Base-by-base conservation (phyloP, 768 basidiomycete species). In the Serendipita sp. region DNA sequence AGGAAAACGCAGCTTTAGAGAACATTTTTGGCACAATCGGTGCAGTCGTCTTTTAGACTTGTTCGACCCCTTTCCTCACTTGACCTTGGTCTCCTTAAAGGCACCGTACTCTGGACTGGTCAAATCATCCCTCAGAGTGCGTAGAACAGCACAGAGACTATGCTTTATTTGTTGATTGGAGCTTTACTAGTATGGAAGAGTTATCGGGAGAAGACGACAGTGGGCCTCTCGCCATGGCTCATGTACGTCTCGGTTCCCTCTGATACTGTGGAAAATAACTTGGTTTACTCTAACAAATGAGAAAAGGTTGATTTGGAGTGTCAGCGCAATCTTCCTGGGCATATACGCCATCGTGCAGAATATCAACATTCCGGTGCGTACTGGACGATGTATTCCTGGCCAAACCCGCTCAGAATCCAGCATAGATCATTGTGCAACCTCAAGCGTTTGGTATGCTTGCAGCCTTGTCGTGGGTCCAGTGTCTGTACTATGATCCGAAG, bases 161-260 rank as follows among this genome's bases (percentile, higher is more conserved):
- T 30, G 20, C 69, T 24, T 72, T 69, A 66, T 69, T 66, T 45
- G 64, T 71, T n/a, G 70, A 74, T 66, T 70, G 88, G 14, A 70
- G 88, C 33, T 87, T 86, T 3, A 86, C 88, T 38, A 66, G 76
- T 87, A 24, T 80, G 82, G 80, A 88, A 90, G 71, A 85, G 79
- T 65, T 85, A 80, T 74, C 76, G 80, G 38, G 74, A 75, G 20
- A 85, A 88, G 68, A 81, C 80, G 24, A 86, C 84, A 0, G 75
- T 80, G 28, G 88, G 89, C 0, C 74, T 90, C 9, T 88, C 86
- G 1, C 78, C 76, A 14, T 80, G 73, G 71, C 77, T 91, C 33
- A 79, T 88, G 85, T 84, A 70, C 62, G 75, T 74, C 26, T 38
- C 26, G n/a, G 38, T 7, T 14, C 26, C 41, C 42, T 41, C 14